These are phyloP conservation scores for Mucor irregularis DNA, from an alignment of 371 early-diverging fungal species.

Conservation along the genomic window DNA sequence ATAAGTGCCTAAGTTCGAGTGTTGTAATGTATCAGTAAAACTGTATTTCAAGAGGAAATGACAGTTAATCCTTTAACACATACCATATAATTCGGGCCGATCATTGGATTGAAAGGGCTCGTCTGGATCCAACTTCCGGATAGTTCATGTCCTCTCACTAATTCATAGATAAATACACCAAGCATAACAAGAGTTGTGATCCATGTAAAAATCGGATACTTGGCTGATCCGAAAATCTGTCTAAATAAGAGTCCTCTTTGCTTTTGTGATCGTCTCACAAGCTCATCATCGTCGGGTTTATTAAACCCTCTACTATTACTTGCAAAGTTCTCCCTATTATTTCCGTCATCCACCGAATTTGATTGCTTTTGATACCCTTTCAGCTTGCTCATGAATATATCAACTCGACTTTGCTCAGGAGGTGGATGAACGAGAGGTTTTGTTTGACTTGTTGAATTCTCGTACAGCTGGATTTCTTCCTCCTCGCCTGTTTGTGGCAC, in stretches of 20 bases:
- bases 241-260: constrained; percentile 6
- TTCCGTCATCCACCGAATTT: too few species aligned
- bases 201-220: constrained; percentile 43
- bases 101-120: constrained; percentile 51
- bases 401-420: constrained; percentile 8
- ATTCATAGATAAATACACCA: constrained; percentile 43
- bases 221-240: constrained; percentile 7
- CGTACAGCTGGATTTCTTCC: constrained; percentile 3
- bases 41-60: not conserved
- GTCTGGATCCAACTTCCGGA: constrained; percentile 21
- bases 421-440: not conserved
- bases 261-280: too few species aligned
- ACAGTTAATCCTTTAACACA: not conserved
- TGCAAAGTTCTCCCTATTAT: too few species aligned
- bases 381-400: constrained; percentile 11
- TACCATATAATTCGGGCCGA: constrained; percentile 49
- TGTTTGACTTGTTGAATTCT: not conserved
- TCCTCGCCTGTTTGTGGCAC: constrained; percentile 3
- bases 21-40: not conserved
- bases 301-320: not conserved
- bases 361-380: constrained; percentile 7
- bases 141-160: constrained; percentile 33
- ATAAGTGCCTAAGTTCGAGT: constrained; percentile 44
- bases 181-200: constrained; percentile 41
- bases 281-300: not conserved